Percentiles rank a stretch among this genome's conserved stretches.
phyloP scores from a whole-genome alignment of 257 asterid species.

The Petrea volubilis region DNA sequence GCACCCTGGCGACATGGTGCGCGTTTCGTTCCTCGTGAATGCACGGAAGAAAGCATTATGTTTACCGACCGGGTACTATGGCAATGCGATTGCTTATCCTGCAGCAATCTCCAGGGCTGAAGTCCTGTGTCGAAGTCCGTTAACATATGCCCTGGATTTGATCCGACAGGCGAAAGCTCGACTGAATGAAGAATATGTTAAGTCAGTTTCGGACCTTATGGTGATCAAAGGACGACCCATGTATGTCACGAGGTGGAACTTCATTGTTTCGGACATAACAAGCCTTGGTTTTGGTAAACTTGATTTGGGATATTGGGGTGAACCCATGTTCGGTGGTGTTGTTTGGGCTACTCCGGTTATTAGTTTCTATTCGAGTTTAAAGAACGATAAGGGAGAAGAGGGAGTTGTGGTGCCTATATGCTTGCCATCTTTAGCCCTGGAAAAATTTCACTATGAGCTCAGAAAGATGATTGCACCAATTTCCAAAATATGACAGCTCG shows the following conservation, averaged over 20 bases:
- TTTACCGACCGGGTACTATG: conserved; percentile 24
- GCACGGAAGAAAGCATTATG: neutral
- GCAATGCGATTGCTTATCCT: conserved; percentile 12
- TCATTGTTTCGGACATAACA: conserved; percentile 1
- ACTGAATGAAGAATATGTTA: conserved; percentile 15
- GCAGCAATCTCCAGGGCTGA: conserved; percentile 5
- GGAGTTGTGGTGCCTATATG: conserved; percentile 11
- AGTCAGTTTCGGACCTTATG: conserved; percentile 21
- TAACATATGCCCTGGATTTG: conserved; percentile 12
- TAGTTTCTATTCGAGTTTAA: neutral
- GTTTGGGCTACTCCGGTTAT: neutral
- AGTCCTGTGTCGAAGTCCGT: neutral
- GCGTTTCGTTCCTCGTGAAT: neutral
- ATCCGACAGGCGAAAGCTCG: neutral
- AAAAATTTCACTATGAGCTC: neutral
- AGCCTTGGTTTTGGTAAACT: neutral
- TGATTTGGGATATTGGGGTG: neutral
- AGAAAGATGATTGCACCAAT: neutral
- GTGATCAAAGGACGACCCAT: neutral
- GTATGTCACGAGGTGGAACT: neutral
- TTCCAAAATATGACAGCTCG: neutral
- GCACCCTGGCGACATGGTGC: conserved; percentile 1
- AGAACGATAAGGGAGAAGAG: neutral
- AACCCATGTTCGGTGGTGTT: neutral
- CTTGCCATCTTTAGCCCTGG: neutral